Evolutionary conservation across 2,329 filamentous ascomycete species (phyloP), one percentile per base, ranked within the genome.

Genomic region (Pseudocercospora pini-densiflorae): DNA sequence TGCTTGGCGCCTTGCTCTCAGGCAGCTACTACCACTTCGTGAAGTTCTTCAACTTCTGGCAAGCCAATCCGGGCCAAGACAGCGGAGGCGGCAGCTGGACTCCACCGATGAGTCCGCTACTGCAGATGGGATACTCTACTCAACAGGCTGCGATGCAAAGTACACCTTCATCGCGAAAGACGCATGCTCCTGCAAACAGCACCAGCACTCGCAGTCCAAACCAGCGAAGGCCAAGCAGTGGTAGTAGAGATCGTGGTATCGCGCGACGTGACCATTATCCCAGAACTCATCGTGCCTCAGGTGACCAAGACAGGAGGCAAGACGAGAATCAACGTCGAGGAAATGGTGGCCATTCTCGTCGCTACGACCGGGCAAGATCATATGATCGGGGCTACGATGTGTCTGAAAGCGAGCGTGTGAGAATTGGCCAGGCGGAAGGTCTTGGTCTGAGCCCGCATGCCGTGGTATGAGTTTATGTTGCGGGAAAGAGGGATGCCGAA

Each of bases 1-100:
- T 73, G 1, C 71, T 75, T 4, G 75, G 75, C 27, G 68, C 74
- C 8, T 63, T 76, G 43, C 58, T 77, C 7, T 73, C 74, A 3
- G 73, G 70, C 7, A 68, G 69, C 9, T 76, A 75, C 64, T 77
- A 75, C 70, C 75, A 75, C 33, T 68, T 75, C 57, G 68, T 75
- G 64, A 71, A 74, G 62, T 64, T 70, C 16, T 65, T 76, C 53
- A 72, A 75, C 63, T 75, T 75, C 64, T 70, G 71, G 69, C 73
- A 70, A 45, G 73, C 73, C n/a, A 75, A 75, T 51, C 71, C 72
- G 4, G 65, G 43, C 14, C 58, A 59, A 49, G 58, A 61, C 36
- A 57, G 61, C 14, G 40, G 61, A 31, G 53, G 54, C 19, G 61
- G 53, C 19, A 59, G 36, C 19, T 58, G 53, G 61, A 63, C 54